These are phyloP conservation scores for Alternaria sp. DNA, from an alignment of 2,329 filamentous ascomycete genomes.

Conservation along the genomic window DNA sequence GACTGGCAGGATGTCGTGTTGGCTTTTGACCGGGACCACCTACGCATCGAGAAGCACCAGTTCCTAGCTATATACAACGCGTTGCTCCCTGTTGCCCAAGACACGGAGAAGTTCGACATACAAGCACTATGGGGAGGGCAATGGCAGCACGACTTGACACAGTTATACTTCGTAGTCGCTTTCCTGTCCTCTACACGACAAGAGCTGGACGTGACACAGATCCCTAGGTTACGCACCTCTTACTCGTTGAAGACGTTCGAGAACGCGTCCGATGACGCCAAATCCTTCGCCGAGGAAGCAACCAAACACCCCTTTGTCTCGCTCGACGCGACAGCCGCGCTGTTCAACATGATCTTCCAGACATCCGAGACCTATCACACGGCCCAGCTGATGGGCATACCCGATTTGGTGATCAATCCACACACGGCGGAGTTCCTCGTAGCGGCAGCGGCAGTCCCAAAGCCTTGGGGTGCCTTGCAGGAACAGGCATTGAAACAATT, in stretches of 20 bases:
- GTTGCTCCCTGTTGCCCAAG: slow-evolving; percentile 74
- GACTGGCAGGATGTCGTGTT: slow-evolving; percentile 77
- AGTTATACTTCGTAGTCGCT: slow-evolving; percentile 91
- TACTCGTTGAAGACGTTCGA: slow-evolving; percentile 74
- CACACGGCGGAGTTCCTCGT: slow-evolving; percentile 83
- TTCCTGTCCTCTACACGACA: slow-evolving; percentile 80
- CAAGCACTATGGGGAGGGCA: slow-evolving; percentile 88
- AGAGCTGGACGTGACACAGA: slow-evolving; percentile 83
- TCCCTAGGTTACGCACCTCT: slow-evolving; percentile 81
- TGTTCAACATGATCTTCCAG: slow-evolving; percentile 70
- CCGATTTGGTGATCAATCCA: slow-evolving; percentile 70
- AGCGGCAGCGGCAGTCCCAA: slow-evolving; percentile 78
- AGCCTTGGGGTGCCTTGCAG: slow-evolving; percentile 79
- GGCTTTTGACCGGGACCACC: slow-evolving; percentile 80
- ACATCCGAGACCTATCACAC: slow-evolving; percentile 66
- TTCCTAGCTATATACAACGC: slow-evolving; percentile 85
- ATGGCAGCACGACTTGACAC: slow-evolving; percentile 87
- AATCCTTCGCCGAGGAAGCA: slow-evolving; percentile 70
- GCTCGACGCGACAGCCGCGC: slow-evolving; percentile 77
- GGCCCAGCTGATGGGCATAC: slow-evolving; percentile 65
- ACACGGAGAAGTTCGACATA: slow-evolving; percentile 76
- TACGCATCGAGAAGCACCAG: slow-evolving; percentile 79
- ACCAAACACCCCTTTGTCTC: slow-evolving; percentile 89
- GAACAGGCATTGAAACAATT: slow-evolving; percentile 78
- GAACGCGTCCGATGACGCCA: slow-evolving; percentile 67